Evolutionary conservation across 2,329 filamentous ascomycete genomes (phyloP).

Genomic region (Piedraia hortae): DNA sequence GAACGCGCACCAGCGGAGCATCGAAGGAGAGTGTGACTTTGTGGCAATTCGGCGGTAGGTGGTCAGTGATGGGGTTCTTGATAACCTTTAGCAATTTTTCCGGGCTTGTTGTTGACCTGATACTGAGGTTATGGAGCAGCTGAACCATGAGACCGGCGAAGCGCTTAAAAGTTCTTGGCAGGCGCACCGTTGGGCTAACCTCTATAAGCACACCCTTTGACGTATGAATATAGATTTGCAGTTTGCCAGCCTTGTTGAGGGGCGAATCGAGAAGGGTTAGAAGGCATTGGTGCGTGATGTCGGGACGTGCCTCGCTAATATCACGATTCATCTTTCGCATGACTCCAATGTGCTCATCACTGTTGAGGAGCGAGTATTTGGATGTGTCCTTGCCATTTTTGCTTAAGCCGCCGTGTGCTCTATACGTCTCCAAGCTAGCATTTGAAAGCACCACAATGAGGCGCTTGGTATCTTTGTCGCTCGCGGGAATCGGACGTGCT

Average conservation of each 20-base stretch:
- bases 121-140: slow-evolving; percentile 79
- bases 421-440: slow-evolving; percentile 93
- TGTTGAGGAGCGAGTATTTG: slow-evolving; percentile 93
- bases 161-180: slow-evolving; percentile 93
- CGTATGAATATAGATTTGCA: slow-evolving; percentile 97
- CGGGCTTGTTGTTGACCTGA: slow-evolving; percentile 85
- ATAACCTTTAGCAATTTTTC: slow-evolving; percentile 96
- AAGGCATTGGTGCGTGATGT: slow-evolving; percentile 97
- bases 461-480: slow-evolving; percentile 72
- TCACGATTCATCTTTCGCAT: slow-evolving; percentile 99
- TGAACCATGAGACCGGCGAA: slow-evolving; percentile 98
- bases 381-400: slow-evolving; percentile 37
- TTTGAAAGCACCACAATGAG: slow-evolving; percentile 92
- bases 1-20: slow-evolving; percentile 56
- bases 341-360: slow-evolving; percentile 93
- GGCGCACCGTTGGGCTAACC: slow-evolving; percentile 91
- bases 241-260: slow-evolving; percentile 89
- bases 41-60: slow-evolving; percentile 85
- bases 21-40: slow-evolving; percentile 96
- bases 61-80: slow-evolving; percentile 91
- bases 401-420: slow-evolving; percentile 31
- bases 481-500: slow-evolving; percentile 52
- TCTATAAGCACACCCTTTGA: slow-evolving; percentile 93
- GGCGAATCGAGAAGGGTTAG: slow-evolving; percentile 92
- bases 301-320: slow-evolving; percentile 87